These are phyloP conservation scores for Daucus carota DNA, from an alignment of 129 eudicot genomes.

Conservation along the genomic window DH1_v3.0 NC_030386.2:33414001-33414500, in stretches of 20 bases:
- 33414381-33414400: no score
- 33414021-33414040: slow-evolving; percentile 9
- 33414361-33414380: no score
- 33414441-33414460: no score
- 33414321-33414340: neutral
- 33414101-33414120: slow-evolving; percentile 10
- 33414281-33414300: no score
- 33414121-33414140: neutral
- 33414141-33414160: neutral
- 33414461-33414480: no score
- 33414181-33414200: neutral
- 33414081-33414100: slow-evolving; percentile 46
- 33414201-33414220: neutral
- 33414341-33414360: no score
- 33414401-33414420: no score
- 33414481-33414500: no score
- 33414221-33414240: neutral
- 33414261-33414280: slow-evolving; percentile 7
- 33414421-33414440: no score
- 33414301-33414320: neutral
- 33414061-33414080: slow-evolving; percentile 44
- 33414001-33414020: neutral
- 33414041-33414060: slow-evolving; percentile 55
- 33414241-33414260: neutral
- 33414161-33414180: no score